Base-by-base conservation (phyloP, 169 alveolate genomes). In the Sarcocystis neurona region DNA sequence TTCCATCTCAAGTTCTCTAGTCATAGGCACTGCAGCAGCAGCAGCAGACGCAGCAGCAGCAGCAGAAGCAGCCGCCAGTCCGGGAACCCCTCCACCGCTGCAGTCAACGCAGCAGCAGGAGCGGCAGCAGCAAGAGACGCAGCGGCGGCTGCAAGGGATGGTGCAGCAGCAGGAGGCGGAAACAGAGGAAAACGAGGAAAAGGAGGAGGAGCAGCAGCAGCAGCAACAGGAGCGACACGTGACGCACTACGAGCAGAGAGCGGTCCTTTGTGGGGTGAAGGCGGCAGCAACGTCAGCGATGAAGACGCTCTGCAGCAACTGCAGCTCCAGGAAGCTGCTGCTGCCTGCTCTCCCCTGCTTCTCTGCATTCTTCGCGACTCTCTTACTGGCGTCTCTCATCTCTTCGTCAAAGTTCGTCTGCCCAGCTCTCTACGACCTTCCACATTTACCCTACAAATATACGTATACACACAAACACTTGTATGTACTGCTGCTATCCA, bases 291-390 rank as follows among this genome's bases (percentile, higher is more conserved):
- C n/a, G n/a, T n/a, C n/a, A n/a, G n/a, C n/a, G n/a, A n/a, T n/a
- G n/a, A n/a, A n/a, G n/a, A n/a, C n/a, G n/a, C n/a, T n/a, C n/a
- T n/a, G n/a, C n/a, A n/a, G n/a, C n/a, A n/a, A n/a, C n/a, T n/a
- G n/a, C n/a, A n/a, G n/a, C n/a, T n/a, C n/a, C 60, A 15, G 60
- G 60, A 6, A 10, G 60, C 60, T 10, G 60, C 8, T 34, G 8
- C 37, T 34, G 6, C 75, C 12, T 18, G 37, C n/a, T 15, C 37
- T 5, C 32, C 53, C 18, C 56, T 72, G 37, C 34, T 72, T 32
- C 44, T 75, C 63, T 75, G 84, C 66, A 39, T 75, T 10, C 66
- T 75, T 41, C 84, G 60, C 41, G 84, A 75, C 63, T 2, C 32
- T 43, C 53, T 39, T 23, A 43, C 34, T 63, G 15, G 27, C 4